Evolutionary conservation across 208 protist species (phyloP).

Genomic region (Wallacemonas sp.): DNA sequence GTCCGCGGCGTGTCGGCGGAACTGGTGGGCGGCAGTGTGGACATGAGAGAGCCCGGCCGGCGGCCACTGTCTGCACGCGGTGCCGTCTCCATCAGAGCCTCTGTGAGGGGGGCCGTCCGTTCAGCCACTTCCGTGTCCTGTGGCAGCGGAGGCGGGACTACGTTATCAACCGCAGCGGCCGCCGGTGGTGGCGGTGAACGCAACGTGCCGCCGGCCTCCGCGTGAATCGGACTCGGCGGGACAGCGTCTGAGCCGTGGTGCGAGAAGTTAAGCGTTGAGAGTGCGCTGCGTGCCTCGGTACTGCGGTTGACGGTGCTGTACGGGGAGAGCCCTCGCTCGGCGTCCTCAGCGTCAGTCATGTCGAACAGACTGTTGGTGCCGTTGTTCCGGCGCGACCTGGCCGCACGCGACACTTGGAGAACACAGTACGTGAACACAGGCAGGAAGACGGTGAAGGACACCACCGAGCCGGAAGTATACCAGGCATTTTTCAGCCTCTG

Average conservation of each 20-base stretch:
- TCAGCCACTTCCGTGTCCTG: too few relatives aligned
- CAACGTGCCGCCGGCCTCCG: background rate
- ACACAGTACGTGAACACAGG: conserved; percentile 61
- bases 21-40: background rate
- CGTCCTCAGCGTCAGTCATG: conserved; percentile 6
- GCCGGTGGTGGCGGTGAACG: too few relatives aligned
- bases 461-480: conserved; percentile 47
- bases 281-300: background rate
- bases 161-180: too few relatives aligned
- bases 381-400: conserved; percentile 1
- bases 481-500: conserved; percentile 26
- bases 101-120: too few relatives aligned
- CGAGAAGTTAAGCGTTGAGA: background rate
- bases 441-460: conserved; percentile 67
- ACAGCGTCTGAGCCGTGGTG: background rate
- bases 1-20: background rate
- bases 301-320: conserved; percentile 7
- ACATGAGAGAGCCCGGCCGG: conserved; percentile 2
- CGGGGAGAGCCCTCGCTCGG: conserved; percentile 1
- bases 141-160: too few relatives aligned
- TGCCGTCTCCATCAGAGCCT: too few relatives aligned
- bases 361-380: background rate
- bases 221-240: background rate
- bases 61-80: background rate
- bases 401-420: conserved; percentile 23